Conservation (phyloP, 192 early-diverging fungal genomes). For the Rhizoclosmatium globosum region DNA sequence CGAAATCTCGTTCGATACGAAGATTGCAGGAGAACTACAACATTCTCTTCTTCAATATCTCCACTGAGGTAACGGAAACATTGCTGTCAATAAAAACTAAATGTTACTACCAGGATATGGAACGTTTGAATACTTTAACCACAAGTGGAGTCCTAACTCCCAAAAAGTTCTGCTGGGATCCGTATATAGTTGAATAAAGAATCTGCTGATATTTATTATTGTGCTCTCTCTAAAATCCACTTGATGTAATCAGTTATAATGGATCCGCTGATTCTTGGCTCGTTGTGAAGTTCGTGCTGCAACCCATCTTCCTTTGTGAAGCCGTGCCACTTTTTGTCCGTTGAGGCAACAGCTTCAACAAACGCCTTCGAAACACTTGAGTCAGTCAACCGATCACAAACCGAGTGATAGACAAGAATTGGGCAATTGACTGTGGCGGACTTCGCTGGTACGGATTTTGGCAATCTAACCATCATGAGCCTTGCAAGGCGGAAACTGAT, state of each 20-base stretch:
- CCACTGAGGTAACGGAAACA: background rate
- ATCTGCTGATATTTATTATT: background rate
- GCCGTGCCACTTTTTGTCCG: constrained; percentile 25
- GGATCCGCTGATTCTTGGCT: constrained; percentile 22
- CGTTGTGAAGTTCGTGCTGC: constrained; percentile 42
- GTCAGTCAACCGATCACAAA: constrained; percentile 13
- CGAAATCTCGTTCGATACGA: constrained; percentile 39
- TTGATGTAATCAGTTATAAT: constrained; percentile 35
- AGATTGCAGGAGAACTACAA: constrained; percentile 53
- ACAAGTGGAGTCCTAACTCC: background rate
- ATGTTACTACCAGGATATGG: constrained; percentile 29
- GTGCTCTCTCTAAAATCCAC: constrained; percentile 31
- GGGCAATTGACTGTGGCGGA: constrained; percentile 9
- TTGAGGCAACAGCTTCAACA: background rate
- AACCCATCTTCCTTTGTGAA: background rate
- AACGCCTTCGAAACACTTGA: constrained; percentile 9
- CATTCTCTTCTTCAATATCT: constrained; percentile 15
- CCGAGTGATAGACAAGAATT: constrained; percentile 25
- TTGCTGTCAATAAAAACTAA: background rate
- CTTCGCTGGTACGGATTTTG: background rate
- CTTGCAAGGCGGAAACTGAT: too few species aligned
- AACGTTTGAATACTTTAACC: constrained; percentile 23
- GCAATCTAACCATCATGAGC: constrained; percentile 14
- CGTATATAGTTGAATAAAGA: constrained; percentile 32
- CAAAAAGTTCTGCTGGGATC: constrained; percentile 55